Base-by-base conservation (phyloP, 108 stramenopile species). In the Fistulifera pelliculosa region DNA sequence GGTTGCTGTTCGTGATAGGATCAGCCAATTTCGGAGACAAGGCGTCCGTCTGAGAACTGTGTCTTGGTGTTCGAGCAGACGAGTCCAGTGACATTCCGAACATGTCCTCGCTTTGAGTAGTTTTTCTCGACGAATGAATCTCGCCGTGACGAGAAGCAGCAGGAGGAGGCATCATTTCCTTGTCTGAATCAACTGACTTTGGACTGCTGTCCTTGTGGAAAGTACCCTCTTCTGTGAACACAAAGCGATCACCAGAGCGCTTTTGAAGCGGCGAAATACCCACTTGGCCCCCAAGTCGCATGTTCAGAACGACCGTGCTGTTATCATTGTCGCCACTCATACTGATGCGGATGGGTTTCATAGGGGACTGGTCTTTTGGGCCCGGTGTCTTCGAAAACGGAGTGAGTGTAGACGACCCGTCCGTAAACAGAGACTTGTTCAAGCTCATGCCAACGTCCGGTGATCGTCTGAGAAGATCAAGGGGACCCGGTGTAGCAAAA, bases 341-440 rank as follows among this genome's bases (percentile, higher is more conserved):
- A 18, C 44, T 16, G 27, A 60, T 41, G 19, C 27, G 47, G 17
- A 60, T 35, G 19, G 27, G 15, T 22, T 41, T 41, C 15, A 17
- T 12, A n/a, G 22, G 12, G 41, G 41, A 40, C 14, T 21, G 43
- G 14, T 39, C 25, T 24, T 60, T 56, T 17, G 52, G 47, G 23
- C 19, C 25, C 4, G 73, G 73, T 19, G 73, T 69, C 57, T 62
- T 75, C 26, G 0, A 56, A 45, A 40, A 25, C 2, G 38, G 31
- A 14, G 45, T 58, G 21, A 55, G 24, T n/a, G 25, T 64, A 39
- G 17, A 35, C 31, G 31, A 61, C 3, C 43, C 74, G 21, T 69
- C 68, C 2, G 68, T 54, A 45, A 75, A 75, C 25, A 75, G 49
- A 17, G 69, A 63, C 60, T 75, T 69, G 61, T 75, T 75, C 17